Evolutionary conservation across 176 grass and related monocot genomes (phyloP).

Genomic region (Carex cristatella): DNA sequence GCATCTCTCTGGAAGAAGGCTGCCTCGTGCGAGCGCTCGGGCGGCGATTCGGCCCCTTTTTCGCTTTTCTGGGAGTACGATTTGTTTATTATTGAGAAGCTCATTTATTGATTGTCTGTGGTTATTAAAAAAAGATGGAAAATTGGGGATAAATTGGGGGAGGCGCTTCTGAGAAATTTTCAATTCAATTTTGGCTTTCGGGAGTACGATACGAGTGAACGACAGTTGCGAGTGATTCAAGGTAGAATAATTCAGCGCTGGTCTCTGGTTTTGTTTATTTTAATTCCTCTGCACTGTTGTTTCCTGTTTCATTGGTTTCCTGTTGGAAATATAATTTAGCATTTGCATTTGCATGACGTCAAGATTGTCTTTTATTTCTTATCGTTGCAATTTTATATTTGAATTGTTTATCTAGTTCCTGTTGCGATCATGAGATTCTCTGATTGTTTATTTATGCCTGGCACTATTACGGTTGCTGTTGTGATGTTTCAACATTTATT

Average conservation of each 20-base stretch:
- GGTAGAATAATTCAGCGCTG: neutral
- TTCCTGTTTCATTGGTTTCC: constrained; percentile 7
- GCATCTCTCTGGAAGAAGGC: constrained; percentile 13
- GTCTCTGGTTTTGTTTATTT: neutral
- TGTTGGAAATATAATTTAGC: neutral
- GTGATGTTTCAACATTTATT: neutral
- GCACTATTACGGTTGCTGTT: neutral
- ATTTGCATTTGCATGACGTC: constrained; percentile 7
- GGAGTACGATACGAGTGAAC: neutral
- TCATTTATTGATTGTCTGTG: neutral
- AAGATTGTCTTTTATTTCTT: neutral
- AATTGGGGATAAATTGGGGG: neutral
- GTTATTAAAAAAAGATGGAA: neutral
- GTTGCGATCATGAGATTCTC: neutral
- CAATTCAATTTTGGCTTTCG: neutral
- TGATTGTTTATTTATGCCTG: neutral
- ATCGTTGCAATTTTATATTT: neutral
- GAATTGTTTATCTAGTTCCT: neutral
- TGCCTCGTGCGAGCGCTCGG: constrained; percentile 32
- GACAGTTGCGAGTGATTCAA: neutral
- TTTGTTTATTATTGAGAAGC: neutral
- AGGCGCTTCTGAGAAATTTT: neutral
- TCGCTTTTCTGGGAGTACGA: neutral
- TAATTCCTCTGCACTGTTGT: constrained; percentile 1
- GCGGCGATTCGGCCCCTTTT: constrained; percentile 18